phyloP scores from a whole-genome alignment of 768 basidiomycete species.

The Hirschioporus abietinus region DNA sequence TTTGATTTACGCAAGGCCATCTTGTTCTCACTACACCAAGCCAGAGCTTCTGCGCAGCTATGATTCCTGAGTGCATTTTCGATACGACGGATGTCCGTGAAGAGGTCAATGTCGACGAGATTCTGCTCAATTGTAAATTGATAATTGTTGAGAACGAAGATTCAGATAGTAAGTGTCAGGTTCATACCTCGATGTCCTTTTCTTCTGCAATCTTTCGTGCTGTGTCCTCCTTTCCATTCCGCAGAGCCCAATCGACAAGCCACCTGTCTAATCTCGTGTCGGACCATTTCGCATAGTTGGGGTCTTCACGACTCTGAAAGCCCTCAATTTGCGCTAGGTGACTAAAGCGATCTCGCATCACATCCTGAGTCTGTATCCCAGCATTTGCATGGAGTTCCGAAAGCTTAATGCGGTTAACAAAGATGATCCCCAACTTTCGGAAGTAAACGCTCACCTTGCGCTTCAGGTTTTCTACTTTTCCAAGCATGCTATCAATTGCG shows the following conservation, averaged over 20 bases:
- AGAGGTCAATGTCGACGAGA: conserved; percentile 87
- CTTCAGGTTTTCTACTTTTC: conserved; percentile 72
- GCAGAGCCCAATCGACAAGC: conserved; percentile 89
- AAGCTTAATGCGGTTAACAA: conserved; percentile 30
- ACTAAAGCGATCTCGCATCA: conserved; percentile 69
- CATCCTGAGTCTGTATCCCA: conserved; percentile 56
- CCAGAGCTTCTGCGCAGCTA: conserved; percentile 83
- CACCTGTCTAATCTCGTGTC: conserved; percentile 79
- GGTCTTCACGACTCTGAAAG: conserved; percentile 42
- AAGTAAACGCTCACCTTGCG: conserved; percentile 59
- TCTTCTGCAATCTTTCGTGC: conserved; percentile 74
- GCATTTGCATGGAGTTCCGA: conserved; percentile 42
- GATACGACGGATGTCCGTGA: conserved; percentile 83
- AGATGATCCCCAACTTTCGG: conserved; percentile 1
- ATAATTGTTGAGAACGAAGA: background rate
- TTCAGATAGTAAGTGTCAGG: conserved; percentile 6
- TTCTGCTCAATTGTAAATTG: conserved; percentile 57
- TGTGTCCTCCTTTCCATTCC: conserved; percentile 71
- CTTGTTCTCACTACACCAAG: conserved; percentile 97
- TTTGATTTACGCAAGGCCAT: conserved; percentile 81
- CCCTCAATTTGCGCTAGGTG: conserved; percentile 64
- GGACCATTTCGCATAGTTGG: conserved; percentile 71
- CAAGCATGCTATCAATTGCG: conserved; percentile 71
- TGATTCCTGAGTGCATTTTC: conserved; percentile 71
- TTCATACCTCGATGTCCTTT: conserved; percentile 70